Conservation (phyloP, 2,329 filamentous ascomycete species). For the Nigrograna mackinnonii region DNA sequence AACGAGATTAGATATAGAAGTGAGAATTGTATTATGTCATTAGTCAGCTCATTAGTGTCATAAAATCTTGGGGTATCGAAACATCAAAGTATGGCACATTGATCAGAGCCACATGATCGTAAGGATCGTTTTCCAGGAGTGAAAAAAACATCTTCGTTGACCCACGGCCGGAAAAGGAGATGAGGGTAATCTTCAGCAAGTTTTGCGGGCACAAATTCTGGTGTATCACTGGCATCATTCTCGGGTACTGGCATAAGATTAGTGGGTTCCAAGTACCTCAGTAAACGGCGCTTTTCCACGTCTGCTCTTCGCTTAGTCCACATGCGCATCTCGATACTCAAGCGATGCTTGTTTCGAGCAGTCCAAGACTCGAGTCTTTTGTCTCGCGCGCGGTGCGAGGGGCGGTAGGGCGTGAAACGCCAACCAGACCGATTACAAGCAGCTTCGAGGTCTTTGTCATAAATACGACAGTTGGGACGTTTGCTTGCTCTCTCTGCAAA, state of each 20-base stretch:
- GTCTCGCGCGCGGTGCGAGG: conserved; percentile 11
- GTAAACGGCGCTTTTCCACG: conserved; percentile 7
- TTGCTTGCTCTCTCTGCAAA: conserved; percentile 8
- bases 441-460: conserved; percentile 13
- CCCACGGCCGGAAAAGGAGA: conserved; percentile 15
- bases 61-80: too few species aligned
- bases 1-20: too few species aligned
- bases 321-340: conserved; percentile 15
- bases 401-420: neutral
- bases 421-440: neutral
- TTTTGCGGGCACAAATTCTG: conserved; percentile 13
- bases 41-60: too few species aligned
- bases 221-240: conserved; percentile 2
- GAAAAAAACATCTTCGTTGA: conserved; percentile 9
- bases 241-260: conserved; percentile 8
- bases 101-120: neutral
- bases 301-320: conserved; percentile 11
- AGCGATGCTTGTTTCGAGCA: conserved; percentile 14
- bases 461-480: conserved; percentile 2
- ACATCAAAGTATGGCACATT: conserved; percentile 6
- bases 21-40: too few species aligned
- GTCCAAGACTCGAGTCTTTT: conserved; percentile 18
- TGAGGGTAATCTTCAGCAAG: conserved; percentile 17
- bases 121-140: conserved; percentile 4
- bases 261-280: conserved; percentile 5